Percentiles rank a stretch among this genome's conserved stretches.
Evolutionary conservation across 148 eudicot species (phyloP).

Genomic region (Limonium bicolor): DNA sequence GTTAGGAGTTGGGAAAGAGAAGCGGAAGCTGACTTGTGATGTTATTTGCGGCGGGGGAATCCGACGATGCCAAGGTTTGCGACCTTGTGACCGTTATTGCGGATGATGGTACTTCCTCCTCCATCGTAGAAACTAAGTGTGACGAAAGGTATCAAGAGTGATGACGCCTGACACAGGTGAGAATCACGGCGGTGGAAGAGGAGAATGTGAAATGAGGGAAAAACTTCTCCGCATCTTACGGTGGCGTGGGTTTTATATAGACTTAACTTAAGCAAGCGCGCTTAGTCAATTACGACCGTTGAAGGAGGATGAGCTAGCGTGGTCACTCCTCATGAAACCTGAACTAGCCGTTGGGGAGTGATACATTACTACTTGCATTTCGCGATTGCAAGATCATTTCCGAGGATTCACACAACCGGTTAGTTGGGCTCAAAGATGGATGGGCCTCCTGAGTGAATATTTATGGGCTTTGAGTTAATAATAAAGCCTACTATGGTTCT

Average conservation of each 20-base stretch:
- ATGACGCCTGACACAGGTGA: neutral
- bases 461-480: too few species aligned
- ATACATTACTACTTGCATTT: too few species aligned
- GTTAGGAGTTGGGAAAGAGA: neutral
- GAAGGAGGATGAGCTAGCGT: slow-evolving; percentile 4
- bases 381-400: too few species aligned
- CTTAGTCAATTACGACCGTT: slow-evolving; percentile 2
- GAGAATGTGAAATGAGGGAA: neutral
- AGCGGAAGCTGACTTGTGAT: slow-evolving; percentile 10
- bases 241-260: neutral
- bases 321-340: neutral
- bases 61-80: slow-evolving; percentile 22
- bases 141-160: too few species aligned
- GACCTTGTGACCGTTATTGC: slow-evolving; percentile 61
- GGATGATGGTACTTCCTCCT: slow-evolving; percentile 79
- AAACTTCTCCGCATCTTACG: neutral
- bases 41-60: slow-evolving; percentile 4
- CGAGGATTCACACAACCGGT: too few species aligned
- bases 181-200: neutral
- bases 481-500: too few species aligned
- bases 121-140: too few species aligned
- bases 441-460: too few species aligned
- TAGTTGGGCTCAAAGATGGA: too few species aligned
- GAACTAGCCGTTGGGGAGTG: slow-evolving; percentile 18
- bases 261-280: slow-evolving; percentile 1